Evolutionary conservation across 192 early-diverging fungal genomes (phyloP).

Genomic region (Chytriomyces hyalinus): DNA sequence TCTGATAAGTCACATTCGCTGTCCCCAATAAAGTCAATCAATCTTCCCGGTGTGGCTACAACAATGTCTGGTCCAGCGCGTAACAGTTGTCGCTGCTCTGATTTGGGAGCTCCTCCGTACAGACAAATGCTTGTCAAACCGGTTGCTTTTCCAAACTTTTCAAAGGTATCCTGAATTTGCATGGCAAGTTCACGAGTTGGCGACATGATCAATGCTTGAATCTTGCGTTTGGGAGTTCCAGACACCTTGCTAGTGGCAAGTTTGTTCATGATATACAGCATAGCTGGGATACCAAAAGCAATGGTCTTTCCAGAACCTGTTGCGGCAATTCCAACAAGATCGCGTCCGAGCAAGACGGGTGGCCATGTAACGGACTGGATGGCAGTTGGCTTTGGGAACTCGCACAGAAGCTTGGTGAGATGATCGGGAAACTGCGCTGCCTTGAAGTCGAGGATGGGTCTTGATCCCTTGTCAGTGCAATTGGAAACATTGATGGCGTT

Average conservation of each 20-base stretch:
- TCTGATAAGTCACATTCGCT: constrained; percentile 70
- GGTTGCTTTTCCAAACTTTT: constrained; percentile 68
- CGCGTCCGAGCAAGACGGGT: constrained; percentile 76
- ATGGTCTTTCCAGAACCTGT: constrained; percentile 50
- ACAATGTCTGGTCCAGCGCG: constrained; percentile 71
- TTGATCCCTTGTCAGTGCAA: constrained; percentile 17
- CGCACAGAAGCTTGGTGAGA: constrained; percentile 65
- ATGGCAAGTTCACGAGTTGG: constrained; percentile 69
- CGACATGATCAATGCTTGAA: constrained; percentile 61
- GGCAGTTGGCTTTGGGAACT: constrained; percentile 85
- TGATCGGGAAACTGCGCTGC: constrained; percentile 73
- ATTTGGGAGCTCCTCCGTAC: constrained; percentile 86
- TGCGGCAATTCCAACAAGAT: constrained; percentile 86
- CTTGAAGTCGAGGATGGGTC: constrained; percentile 77
- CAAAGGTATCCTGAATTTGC: constrained; percentile 61
- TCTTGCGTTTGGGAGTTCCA: constrained; percentile 34
- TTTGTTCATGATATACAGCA: constrained; percentile 69
- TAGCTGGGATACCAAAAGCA: constrained; percentile 75
- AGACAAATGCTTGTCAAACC: constrained; percentile 76
- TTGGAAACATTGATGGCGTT: constrained; percentile 50
- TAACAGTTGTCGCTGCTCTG: constrained; percentile 46
- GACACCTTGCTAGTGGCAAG: constrained; percentile 23
- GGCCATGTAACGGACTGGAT: constrained; percentile 97
- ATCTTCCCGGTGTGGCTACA: constrained; percentile 94
- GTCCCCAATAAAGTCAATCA: constrained; percentile 86